Evolutionary conservation across 2,329 filamentous ascomycete genomes (phyloP).

Genomic region (Stachybotrys elegans): DNA sequence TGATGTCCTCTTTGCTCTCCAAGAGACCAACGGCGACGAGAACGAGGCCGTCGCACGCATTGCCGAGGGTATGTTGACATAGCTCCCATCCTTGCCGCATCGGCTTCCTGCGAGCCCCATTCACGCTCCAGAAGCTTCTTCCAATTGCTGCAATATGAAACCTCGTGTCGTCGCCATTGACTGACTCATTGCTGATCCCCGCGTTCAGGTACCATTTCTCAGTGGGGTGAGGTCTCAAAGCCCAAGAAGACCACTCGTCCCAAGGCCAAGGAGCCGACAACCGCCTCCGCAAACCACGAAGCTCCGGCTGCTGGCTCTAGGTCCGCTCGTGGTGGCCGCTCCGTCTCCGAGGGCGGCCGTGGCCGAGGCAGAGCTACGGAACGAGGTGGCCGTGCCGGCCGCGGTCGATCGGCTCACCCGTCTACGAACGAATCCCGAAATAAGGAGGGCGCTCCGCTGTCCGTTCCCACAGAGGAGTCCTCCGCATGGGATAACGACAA

Average conservation of each 20-base stretch:
- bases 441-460: slow-evolving; percentile 52
- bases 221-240: slow-evolving; percentile 82
- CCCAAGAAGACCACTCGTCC: slow-evolving; percentile 71
- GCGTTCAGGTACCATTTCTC: slow-evolving; percentile 64
- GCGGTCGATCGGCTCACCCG: slow-evolving; percentile 55
- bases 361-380: slow-evolving; percentile 60
- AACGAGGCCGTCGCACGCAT: slow-evolving; percentile 72
- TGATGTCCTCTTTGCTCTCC: slow-evolving; percentile 86
- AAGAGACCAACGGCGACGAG: slow-evolving; percentile 80
- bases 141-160: too few species aligned
- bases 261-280: slow-evolving; percentile 62
- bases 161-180: too few species aligned
- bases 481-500: slow-evolving; percentile 40
- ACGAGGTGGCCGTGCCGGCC: slow-evolving; percentile 55
- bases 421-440: slow-evolving; percentile 57
- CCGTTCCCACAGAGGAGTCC: slow-evolving; percentile 67
- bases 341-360: slow-evolving; percentile 56
- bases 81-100: too few species aligned
- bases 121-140: too few species aligned
- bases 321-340: slow-evolving; percentile 56
- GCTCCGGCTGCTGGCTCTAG: slow-evolving; percentile 37
- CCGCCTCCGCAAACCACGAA: slow-evolving; percentile 45
- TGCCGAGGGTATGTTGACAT: slow-evolving; percentile 59
- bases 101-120: too few species aligned
- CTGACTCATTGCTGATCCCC: slow-evolving; percentile 24